Evolutionary conservation across 352 stramenopile genomes (phyloP).

Genomic region (Phytopythium delawarense): DNA sequence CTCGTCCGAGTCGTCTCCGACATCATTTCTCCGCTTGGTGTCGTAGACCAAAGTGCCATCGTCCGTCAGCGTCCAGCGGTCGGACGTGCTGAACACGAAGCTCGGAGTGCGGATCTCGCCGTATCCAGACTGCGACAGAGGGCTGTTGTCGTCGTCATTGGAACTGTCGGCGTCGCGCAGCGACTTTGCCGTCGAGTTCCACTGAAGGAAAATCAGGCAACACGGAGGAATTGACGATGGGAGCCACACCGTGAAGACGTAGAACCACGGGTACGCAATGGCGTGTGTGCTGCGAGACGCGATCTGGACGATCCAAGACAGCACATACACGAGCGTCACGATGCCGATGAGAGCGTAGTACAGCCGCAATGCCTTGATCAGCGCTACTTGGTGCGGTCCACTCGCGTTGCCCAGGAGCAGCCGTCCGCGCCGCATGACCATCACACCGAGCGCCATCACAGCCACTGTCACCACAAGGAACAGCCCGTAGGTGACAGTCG

Average conservation of each 20-base stretch:
- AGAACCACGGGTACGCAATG: conserved; percentile 86
- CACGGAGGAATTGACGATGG: conserved; percentile 81
- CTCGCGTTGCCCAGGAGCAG: conserved; percentile 67
- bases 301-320: conserved; percentile 84
- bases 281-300: conserved; percentile 48
- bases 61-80: conserved; percentile 47
- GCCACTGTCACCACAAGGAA: conserved; percentile 75
- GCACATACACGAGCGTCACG: conserved; percentile 79
- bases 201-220: conserved; percentile 86
- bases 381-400: conserved; percentile 63
- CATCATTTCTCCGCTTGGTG: conserved; percentile 28
- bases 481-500: conserved; percentile 72
- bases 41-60: conserved; percentile 29
- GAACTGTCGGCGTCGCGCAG: conserved; percentile 53
- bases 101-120: conserved; percentile 75
- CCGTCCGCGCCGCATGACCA: conserved; percentile 85
- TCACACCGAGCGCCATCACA: conserved; percentile 77
- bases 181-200: conserved; percentile 84
- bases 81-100: conserved; percentile 65
- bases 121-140: conserved; percentile 56
- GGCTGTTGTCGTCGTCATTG: conserved; percentile 32
- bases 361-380: conserved; percentile 81
- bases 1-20: conserved; percentile 12
- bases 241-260: conserved; percentile 87
- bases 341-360: conserved; percentile 86